Base-by-base conservation (phyloP, 495 filamentous ascomycete genomes). In the Apiosordaria backusii region DNA sequence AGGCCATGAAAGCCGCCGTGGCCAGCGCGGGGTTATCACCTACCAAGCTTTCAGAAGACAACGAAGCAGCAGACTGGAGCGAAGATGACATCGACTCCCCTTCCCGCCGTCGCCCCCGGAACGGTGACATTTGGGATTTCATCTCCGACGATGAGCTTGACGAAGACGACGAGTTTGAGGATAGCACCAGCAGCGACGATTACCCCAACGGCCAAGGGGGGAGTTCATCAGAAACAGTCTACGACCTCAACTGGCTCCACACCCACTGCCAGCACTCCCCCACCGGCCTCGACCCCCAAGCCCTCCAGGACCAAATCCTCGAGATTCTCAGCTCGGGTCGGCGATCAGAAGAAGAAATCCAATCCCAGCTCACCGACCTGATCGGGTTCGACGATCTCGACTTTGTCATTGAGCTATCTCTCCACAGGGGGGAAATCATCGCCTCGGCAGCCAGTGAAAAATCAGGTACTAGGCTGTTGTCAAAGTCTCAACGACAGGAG, bases 361-460 rank as follows among this genome's bases (percentile, higher is more conserved):
- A 98, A 76, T 92, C 91, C 75, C 85, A 85, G 21, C 82, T 99
- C n/a, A 91, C 90, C 0, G 96, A 99, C 71, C 87, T 97, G 64
- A 81, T 98, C 60, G 95, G 95, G 0, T 97, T 91, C 72, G 91
- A 93, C 65, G 93, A 98, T 70, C 78, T 98, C 16, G 93, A 98
- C 63, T 85, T 97, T 63, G 86, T 98, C 40, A 90, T 91, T 65
- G 90, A 96, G 64, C 77, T 98, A 24, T 89, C 97, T 65, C 80
- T 85, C 4, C 89, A 92, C 70, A 82, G 93, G 23, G 73, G 80
- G 58, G 87, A 92, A 59, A 84, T 98, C 29, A 66, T 77, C 60
- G 68, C 80, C 15, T 73, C 76, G 18, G 25, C 66, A 19, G 68
- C 77, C 0, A 68, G 74, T 21, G 21, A 74, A 22, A 65, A 57